Evolutionary conservation across 108 stramenopile species (phyloP).

Genomic region (Fistulifera solaris): DNA sequence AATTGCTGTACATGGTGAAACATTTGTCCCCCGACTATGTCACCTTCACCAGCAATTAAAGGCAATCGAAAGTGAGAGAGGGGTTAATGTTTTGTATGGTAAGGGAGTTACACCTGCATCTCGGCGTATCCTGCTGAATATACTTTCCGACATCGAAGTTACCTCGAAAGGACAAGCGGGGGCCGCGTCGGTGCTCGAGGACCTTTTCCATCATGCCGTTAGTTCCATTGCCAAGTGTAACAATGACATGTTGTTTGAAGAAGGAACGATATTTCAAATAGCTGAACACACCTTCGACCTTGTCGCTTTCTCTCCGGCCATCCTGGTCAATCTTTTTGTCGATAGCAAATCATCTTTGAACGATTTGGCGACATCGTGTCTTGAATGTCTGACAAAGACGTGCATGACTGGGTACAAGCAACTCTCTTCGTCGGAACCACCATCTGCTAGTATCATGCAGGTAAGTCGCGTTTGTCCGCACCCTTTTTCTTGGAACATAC

Average conservation of each 20-base stretch:
- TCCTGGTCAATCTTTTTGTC: slow-evolving; percentile 2
- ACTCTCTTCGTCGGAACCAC: too few species aligned
- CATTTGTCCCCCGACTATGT: slow-evolving; percentile 37
- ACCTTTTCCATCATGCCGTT: slow-evolving; percentile 17
- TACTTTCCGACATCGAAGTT: slow-evolving; percentile 39
- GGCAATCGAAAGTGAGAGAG: slow-evolving; percentile 38
- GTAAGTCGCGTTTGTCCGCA: neutral
- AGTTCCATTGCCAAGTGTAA: slow-evolving; percentile 9
- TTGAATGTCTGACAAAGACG: neutral
- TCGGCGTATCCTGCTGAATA: slow-evolving; percentile 51
- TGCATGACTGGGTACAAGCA: neutral
- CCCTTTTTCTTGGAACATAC: neutral
- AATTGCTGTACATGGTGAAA: slow-evolving; percentile 9
- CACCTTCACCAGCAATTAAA: slow-evolving; percentile 39
- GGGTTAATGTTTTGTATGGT: slow-evolving; percentile 27
- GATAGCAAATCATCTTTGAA: too few species aligned
- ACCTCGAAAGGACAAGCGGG: slow-evolving; percentile 17
- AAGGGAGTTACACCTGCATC: slow-evolving; percentile 56
- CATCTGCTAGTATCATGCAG: too few species aligned
- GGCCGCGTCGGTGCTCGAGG: slow-evolving; percentile 16
- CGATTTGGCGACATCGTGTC: neutral
- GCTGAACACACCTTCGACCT: slow-evolving; percentile 57
- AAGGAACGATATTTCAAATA: slow-evolving; percentile 29
- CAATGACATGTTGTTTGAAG: slow-evolving; percentile 4
- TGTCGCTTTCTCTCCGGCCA: slow-evolving; percentile 42